Evolutionary conservation across 306 rosid genomes (phyloP).

Genomic region (Alnus rubra): DNA sequence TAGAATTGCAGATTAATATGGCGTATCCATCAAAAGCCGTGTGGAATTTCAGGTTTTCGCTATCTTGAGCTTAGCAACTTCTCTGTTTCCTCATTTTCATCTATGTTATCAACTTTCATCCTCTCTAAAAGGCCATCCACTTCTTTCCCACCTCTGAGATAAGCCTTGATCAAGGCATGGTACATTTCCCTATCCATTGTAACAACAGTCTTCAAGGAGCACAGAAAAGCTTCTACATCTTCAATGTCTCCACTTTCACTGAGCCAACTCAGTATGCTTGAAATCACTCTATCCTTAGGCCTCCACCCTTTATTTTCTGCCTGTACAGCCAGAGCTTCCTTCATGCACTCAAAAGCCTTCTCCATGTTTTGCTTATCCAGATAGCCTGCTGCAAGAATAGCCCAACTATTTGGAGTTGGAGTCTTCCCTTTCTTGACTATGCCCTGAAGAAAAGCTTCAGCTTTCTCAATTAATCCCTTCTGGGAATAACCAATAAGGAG

Average conservation of each 20-base stretch:
- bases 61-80: slow-evolving; percentile 33
- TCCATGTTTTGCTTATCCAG: slow-evolving; percentile 57
- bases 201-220: slow-evolving; percentile 48
- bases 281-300: slow-evolving; percentile 48
- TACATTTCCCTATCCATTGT: slow-evolving; percentile 54
- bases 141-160: slow-evolving; percentile 44
- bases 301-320: slow-evolving; percentile 55
- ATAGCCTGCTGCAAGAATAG: slow-evolving; percentile 62
- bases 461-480: slow-evolving; percentile 50
- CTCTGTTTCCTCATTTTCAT: slow-evolving; percentile 43
- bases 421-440: slow-evolving; percentile 49
- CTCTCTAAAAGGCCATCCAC: slow-evolving; percentile 42
- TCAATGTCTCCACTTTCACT: slow-evolving; percentile 37
- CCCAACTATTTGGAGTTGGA: slow-evolving; percentile 77
- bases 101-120: slow-evolving; percentile 46
- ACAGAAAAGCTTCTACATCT: slow-evolving; percentile 53
- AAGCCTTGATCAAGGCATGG: slow-evolving; percentile 44
- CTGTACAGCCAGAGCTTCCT: slow-evolving; percentile 49
- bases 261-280: slow-evolving; percentile 53
- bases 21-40: not conserved
- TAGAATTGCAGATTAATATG: not conserved
- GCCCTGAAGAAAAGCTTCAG: slow-evolving; percentile 43
- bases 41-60: not conserved
- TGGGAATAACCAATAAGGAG: slow-evolving; percentile 48
- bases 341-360: slow-evolving; percentile 61